A percentile compares a stretch with the other conserved stretches of the same genome.
phyloP scores from a whole-genome alignment of 2,329 filamentous ascomycete genomes.

The Ophiosphaerella narmari region DNA sequence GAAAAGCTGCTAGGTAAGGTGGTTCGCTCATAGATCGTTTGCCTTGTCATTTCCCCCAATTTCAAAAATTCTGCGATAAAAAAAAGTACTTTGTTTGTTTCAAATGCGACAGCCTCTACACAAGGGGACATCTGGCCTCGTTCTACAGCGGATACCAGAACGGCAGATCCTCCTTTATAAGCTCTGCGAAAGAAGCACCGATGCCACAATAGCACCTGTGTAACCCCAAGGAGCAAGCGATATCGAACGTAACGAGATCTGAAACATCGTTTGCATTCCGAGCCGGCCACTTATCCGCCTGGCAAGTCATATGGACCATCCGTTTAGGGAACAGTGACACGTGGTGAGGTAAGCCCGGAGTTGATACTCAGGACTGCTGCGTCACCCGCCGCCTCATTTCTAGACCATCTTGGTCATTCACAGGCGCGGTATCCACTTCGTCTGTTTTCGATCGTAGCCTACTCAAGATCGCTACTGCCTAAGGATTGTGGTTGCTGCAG shows the following conservation, averaged over 20 bases:
- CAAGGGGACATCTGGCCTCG: too few species aligned
- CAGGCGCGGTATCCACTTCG: conserved; percentile 7
- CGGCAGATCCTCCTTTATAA: neutral
- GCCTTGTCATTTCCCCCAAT: too few species aligned
- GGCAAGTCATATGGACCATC: conserved; percentile 34
- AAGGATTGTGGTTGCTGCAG: conserved; percentile 26
- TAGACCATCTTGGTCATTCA: conserved; percentile 3
- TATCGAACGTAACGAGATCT: conserved; percentile 15
- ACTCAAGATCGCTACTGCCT: conserved; percentile 27
- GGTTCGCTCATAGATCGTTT: too few species aligned
- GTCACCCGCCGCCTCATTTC: conserved; percentile 6
- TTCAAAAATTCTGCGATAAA: too few species aligned
- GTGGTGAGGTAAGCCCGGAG: conserved; percentile 37
- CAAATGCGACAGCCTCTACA: too few species aligned
- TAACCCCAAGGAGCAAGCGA: conserved; percentile 8
- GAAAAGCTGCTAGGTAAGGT: too few species aligned
- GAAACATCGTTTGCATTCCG: conserved; percentile 41
- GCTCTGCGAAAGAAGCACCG: neutral
- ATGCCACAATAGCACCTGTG: neutral
- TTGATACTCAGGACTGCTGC: conserved; percentile 14
- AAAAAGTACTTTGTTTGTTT: too few species aligned
- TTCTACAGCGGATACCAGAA: too few species aligned
- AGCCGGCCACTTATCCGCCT: conserved; percentile 26
- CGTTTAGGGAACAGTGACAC: conserved; percentile 33
- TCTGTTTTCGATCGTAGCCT: conserved; percentile 3